phyloP scores from a whole-genome alignment of 169 alveolate genomes.

The Plasmodium malariae region DNA sequence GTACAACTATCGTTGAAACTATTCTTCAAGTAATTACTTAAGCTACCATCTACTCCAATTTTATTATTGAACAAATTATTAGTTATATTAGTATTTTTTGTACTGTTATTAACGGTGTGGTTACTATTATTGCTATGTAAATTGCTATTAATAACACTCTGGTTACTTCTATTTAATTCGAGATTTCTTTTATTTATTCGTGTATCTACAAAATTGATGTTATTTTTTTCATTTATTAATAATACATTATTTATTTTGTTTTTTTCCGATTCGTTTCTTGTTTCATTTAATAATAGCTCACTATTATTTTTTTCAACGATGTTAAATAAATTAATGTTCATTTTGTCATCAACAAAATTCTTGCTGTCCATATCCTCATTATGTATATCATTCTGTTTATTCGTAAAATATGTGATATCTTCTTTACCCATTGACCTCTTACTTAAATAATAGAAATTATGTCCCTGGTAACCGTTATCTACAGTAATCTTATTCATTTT shows the following conservation, averaged over 20 bases:
- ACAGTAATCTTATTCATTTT: constrained; percentile 66
- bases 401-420: constrained; percentile 4
- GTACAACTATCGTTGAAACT: background rate
- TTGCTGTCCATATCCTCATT: background rate
- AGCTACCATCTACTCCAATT: background rate
- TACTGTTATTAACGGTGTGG: background rate
- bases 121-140: background rate
- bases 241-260: background rate
- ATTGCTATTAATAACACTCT: background rate
- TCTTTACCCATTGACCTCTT: constrained; percentile 10
- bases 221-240: constrained; percentile 5
- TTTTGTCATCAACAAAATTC: background rate
- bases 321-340: background rate
- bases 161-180: background rate
- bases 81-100: background rate
- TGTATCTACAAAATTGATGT: background rate
- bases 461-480: constrained; percentile 27
- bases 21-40: background rate
- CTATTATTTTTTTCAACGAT: constrained; percentile 1
- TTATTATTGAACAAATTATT: constrained; percentile 11
- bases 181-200: constrained; percentile 12
- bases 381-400: background rate
- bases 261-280: background rate
- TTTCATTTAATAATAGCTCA: background rate
- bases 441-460: constrained; percentile 21